A percentile compares a stretch with the other conserved stretches of the same genome.
Conservation (phyloP, 257 asterid species). For the Apocynum venetum region DNA sequence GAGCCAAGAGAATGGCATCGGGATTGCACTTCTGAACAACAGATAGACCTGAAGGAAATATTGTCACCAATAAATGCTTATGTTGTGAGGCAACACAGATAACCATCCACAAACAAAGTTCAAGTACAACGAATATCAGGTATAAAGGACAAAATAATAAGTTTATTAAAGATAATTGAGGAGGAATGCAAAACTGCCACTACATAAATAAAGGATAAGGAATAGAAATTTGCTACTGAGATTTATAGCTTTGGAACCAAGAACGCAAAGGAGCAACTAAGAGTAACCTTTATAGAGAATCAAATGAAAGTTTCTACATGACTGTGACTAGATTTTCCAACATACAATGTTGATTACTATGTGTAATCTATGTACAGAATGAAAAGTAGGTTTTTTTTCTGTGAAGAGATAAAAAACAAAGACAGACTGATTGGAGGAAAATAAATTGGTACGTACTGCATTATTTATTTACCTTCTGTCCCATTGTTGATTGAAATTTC, state of each 20-base stretch:
- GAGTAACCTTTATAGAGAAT: neutral
- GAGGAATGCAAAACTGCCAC: neutral
- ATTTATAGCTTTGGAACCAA: neutral
- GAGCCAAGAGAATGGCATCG: conserved; percentile 77
- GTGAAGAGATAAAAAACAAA: neutral
- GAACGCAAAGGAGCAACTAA: neutral
- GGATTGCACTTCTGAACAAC: conserved; percentile 82
- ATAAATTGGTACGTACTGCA: neutral
- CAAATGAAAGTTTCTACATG: neutral
- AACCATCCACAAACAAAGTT: neutral
- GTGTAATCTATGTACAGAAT: neutral
- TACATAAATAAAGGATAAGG: neutral
- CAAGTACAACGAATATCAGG: neutral
- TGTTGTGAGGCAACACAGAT: conserved; percentile 6
- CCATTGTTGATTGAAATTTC: neutral
- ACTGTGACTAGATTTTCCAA: neutral
- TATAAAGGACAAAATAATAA: neutral
- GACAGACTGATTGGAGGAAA: neutral
- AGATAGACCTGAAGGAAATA: conserved; percentile 63
- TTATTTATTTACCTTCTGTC: neutral
- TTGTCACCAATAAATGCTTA: conserved; percentile 2
- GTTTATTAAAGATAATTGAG: neutral
- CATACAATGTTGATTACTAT: neutral
- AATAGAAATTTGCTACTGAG: neutral
- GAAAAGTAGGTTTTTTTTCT: neutral